These are phyloP conservation scores for Cutaneotrichosporon cavernicola DNA, from an alignment of 1,284 basidiomycete genomes.

Conservation along the genomic window DNA sequence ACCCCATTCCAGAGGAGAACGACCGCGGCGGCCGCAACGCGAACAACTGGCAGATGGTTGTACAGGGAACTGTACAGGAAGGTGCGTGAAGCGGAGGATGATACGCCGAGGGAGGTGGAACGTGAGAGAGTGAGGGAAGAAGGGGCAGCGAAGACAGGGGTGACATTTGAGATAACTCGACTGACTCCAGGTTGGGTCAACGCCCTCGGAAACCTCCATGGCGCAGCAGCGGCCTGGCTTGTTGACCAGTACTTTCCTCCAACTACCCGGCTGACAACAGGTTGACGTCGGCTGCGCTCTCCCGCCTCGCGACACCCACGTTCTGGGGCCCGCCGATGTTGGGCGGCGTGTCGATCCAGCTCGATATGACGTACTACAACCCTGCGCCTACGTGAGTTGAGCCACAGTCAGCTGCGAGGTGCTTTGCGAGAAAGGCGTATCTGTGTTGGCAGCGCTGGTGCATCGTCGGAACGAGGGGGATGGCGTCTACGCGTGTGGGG, in stretches of 20 bases:
- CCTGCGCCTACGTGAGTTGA: constrained; percentile 22
- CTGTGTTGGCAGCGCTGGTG: too few relatives aligned
- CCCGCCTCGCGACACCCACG: constrained; percentile 30
- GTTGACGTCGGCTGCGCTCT: constrained; percentile 11
- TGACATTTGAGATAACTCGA: not conserved
- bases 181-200: constrained; percentile 39
- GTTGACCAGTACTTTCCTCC: constrained; percentile 31
- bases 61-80: constrained; percentile 14
- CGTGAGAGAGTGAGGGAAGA: too few relatives aligned
- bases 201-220: constrained; percentile 36
- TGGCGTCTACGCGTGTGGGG: too few relatives aligned
- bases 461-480: too few relatives aligned
- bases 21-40: constrained; percentile 18
- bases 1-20: constrained; percentile 20
- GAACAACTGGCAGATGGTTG: constrained; percentile 20
- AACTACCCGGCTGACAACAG: not conserved
- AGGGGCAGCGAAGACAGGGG: not conserved
- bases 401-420: not conserved
- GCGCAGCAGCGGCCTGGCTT: constrained; percentile 42
- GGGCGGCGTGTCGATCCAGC: constrained; percentile 36
- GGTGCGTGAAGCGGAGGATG: constrained; percentile 5
- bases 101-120: not conserved
- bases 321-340: constrained; percentile 47
- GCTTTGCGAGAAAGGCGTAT: too few relatives aligned
- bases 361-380: constrained; percentile 41